Evolutionary conservation across 2,329 filamentous ascomycete species (phyloP).

Genomic region (Ceratocystis variospora): DNA sequence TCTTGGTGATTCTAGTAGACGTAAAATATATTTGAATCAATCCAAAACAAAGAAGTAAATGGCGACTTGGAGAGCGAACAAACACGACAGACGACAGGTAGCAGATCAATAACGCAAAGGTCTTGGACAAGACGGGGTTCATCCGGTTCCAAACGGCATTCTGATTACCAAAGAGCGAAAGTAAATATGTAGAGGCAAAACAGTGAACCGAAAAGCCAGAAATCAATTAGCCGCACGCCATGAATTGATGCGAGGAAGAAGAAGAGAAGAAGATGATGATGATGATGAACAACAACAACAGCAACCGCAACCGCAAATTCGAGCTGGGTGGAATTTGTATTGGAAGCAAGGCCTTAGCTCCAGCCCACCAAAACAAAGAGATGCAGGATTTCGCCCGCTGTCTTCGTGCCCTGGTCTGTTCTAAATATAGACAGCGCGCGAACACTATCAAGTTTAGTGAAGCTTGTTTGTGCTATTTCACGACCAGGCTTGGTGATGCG

Average conservation of each 20-base stretch:
- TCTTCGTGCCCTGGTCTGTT: not conserved
- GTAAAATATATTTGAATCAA: too few species aligned
- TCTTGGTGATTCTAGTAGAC: too few species aligned
- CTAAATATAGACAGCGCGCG: not conserved
- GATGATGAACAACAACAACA: too few species aligned
- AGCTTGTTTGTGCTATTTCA: not conserved
- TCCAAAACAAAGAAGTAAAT: not conserved
- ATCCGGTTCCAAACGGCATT: slow-evolving; percentile 5
- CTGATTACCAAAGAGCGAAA: not conserved
- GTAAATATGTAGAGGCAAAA: not conserved
- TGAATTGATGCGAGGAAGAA: not conserved
- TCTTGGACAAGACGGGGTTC: not conserved
- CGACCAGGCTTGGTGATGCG: not conserved
- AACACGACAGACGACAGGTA: not conserved
- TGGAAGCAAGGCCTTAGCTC: not conserved
- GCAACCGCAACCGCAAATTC: not conserved
- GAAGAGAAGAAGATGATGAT: not conserved
- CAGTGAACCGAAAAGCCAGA: not conserved
- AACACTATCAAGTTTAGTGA: not conserved
- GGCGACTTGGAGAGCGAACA: not conserved
- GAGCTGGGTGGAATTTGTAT: not conserved
- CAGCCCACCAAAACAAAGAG: slow-evolving; percentile 2
- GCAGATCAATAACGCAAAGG: not conserved
- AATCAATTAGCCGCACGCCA: not conserved
- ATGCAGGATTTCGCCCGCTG: not conserved